A percentile compares a stretch with the other conserved stretches of the same genome.
Evolutionary conservation across 1,139 yeast genomes (phyloP).

Genomic region (Protomyces gravidus): DNA sequence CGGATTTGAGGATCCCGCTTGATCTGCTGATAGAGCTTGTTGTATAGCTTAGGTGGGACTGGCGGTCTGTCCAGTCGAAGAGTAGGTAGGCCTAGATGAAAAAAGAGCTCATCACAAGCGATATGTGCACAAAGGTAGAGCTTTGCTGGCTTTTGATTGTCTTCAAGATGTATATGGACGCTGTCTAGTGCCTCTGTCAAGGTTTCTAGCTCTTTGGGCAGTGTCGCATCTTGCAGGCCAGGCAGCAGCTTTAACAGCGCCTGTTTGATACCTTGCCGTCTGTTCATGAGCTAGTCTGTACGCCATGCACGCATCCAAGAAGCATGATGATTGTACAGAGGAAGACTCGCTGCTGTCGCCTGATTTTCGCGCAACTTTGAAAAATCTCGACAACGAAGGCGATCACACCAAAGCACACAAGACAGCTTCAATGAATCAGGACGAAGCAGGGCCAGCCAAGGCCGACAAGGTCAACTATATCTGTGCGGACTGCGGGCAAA

Average conservation of each 20-base stretch:
- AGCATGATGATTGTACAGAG: no score
- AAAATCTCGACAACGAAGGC: neutral
- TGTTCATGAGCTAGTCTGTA: neutral
- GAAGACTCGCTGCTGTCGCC: no score
- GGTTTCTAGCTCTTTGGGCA: neutral
- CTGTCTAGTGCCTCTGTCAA: neutral
- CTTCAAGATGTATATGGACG: neutral
- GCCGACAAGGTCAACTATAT: constrained; percentile 49
- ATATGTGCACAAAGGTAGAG: neutral
- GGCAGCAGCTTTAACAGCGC: neutral
- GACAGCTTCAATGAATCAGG: neutral
- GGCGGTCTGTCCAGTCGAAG: neutral
- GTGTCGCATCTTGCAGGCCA: neutral
- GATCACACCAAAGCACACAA: neutral
- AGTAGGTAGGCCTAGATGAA: neutral
- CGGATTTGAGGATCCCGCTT: neutral
- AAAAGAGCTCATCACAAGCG: neutral
- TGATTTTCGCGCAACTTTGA: neutral
- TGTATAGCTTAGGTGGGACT: neutral
- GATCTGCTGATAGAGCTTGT: neutral
- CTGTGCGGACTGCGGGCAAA: constrained; percentile 94
- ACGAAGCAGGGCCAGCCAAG: neutral
- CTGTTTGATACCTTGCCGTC: neutral
- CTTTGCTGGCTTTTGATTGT: neutral
- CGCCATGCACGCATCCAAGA: no score